Evolutionary conservation across 106 monocot genomes (phyloP).

Genomic region (Hemerocallis citrina): DNA sequence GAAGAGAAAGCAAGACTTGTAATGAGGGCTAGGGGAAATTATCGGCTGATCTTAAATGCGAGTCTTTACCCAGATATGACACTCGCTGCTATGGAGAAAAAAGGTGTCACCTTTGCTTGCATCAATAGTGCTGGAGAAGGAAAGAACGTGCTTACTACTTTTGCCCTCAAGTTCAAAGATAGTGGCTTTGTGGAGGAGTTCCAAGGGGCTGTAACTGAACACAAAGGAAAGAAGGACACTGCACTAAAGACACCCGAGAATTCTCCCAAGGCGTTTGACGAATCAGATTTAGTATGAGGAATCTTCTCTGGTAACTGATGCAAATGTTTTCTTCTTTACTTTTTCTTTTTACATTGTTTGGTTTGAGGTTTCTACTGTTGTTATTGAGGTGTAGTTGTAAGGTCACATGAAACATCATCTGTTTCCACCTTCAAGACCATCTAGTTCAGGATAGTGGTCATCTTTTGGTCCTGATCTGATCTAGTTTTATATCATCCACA

Average conservation of each 20-base stretch:
- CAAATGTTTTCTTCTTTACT: background rate
- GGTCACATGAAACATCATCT: background rate
- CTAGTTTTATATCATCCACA: background rate
- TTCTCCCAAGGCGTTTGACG: slow-evolving; percentile 60
- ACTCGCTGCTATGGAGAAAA: slow-evolving; percentile 83
- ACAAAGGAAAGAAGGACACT: slow-evolving; percentile 49
- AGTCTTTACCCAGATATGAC: slow-evolving; percentile 87
- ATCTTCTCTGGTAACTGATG: background rate
- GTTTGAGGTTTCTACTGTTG: background rate
- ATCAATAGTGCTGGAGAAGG: slow-evolving; percentile 69
- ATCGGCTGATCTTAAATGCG: slow-evolving; percentile 83
- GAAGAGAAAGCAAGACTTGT: slow-evolving; percentile 64
- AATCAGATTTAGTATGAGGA: background rate
- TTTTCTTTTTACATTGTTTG: background rate
- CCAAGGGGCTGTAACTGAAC: slow-evolving; percentile 36
- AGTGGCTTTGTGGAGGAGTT: slow-evolving; percentile 63
- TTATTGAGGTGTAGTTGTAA: background rate
- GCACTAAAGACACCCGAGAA: slow-evolving; percentile 61
- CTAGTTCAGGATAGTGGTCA: background rate
- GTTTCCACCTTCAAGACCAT: no score
- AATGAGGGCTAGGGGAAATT: slow-evolving; percentile 85
- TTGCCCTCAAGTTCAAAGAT: slow-evolving; percentile 88
- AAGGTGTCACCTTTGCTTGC: slow-evolving; percentile 88
- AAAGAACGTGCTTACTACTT: slow-evolving; percentile 51
- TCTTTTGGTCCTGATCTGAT: background rate